Evolutionary conservation across 1,284 basidiomycete genomes (phyloP), one percentile per base, ranked within the genome.

Genomic region (Cutaneotrichosporon sp.): DNA sequence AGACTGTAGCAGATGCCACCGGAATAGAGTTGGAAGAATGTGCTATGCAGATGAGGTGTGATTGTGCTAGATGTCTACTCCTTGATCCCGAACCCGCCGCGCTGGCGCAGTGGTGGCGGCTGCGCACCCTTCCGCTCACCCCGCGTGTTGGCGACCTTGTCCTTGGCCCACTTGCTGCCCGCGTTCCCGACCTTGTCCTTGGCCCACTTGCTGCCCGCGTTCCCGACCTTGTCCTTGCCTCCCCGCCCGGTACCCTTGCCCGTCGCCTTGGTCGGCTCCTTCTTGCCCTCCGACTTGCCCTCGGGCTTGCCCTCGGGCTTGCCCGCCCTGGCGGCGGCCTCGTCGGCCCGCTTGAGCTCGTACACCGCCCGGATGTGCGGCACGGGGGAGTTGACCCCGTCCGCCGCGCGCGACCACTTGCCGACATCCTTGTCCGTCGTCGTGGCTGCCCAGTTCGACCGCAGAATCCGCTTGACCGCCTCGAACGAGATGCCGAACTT

Each of bases 401-500:
- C 58, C 16, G 60, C 71, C 57, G 64, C 66, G 58, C 68, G 67
- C 70, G 78, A 76, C 75, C 86, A 83, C 80, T 91, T 88, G 82
- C 83, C 73, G 84, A 83, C 65, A 82, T 80, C 69, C 83, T 83
- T 80, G 67, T 68, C 27, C 52, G 31, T 51, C 29, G 56, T 45
- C 52, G 55, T 53, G 55, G 58, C 60, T 8, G 36, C 43, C 53
- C 46, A 62, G 6, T 54, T 60, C 11, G 52, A 47, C 18, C 52
- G 45, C 18, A 95, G 79, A 64, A 97, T 92, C 66, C 93, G 83
- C 65, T 88, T 82, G 46, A 95, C 89, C 10, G 90, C 92, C 81
- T 97, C 94, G 49, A 89, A 87, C 71, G 88, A 90, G 73, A 95
- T 86, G 71, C 83, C 87, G 80, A 95, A 97, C 72, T 86, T 86